Conservation (phyloP, 2,329 filamentous ascomycete genomes). For the Aspergillus aculeatinus region DNA sequence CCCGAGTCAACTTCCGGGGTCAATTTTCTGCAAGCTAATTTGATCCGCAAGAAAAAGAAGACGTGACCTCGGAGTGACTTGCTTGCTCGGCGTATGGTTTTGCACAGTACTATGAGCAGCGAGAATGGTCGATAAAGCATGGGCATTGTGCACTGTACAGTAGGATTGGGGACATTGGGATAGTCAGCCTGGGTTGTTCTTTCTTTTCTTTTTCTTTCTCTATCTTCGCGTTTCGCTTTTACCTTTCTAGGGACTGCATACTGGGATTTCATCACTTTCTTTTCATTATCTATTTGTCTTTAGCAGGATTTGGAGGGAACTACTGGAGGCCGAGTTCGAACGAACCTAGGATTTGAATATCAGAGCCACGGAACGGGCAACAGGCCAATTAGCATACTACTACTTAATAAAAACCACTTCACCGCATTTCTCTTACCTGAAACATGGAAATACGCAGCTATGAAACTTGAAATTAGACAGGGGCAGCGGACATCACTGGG, state of each 20-base stretch:
- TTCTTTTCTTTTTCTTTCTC: not conserved
- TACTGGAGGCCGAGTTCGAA: not conserved
- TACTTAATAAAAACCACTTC: not conserved
- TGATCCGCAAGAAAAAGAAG: conserved; percentile 46
- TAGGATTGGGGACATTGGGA: not conserved
- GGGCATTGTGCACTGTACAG: no score
- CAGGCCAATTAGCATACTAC: not conserved
- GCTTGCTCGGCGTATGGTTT: not conserved
- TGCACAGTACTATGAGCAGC: not conserved
- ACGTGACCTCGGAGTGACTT: conserved; percentile 15
- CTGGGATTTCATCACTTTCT: not conserved
- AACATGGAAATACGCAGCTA: not conserved
- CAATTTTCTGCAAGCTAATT: conserved; percentile 39
- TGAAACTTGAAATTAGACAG: not conserved
- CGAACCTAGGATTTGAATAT: not conserved
- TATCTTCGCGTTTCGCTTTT: not conserved
- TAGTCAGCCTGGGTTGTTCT: not conserved
- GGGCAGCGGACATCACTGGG: not conserved
- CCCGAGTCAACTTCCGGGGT: conserved; percentile 23
- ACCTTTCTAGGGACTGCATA: not conserved
- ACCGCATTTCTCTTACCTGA: no score
- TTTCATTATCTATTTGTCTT: not conserved
- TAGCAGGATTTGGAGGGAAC: not conserved
- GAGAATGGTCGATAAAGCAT: no score
- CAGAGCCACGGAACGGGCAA: not conserved